A percentile compares a stretch with the other conserved stretches of the same genome.
phyloP scores from a whole-genome alignment of 495 filamentous ascomycete genomes.

The Pseudomonodictys pantanalensis region DNA sequence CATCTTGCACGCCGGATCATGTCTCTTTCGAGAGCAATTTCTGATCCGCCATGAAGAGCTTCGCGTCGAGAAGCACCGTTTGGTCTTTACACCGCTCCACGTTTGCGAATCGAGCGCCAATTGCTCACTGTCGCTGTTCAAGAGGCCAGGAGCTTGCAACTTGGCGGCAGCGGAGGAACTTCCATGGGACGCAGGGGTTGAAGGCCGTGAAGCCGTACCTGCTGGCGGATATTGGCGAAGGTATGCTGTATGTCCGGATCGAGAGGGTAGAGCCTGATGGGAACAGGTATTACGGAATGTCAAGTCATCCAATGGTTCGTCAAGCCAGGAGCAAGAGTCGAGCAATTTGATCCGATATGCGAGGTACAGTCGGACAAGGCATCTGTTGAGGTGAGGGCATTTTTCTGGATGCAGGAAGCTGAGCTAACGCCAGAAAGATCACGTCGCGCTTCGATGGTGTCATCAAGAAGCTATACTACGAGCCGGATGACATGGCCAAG shows the following conservation, averaged over 20 bases:
- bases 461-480: slow-evolving; percentile 94
- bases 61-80: slow-evolving; percentile 15
- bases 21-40: background rate
- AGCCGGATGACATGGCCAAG: slow-evolving; percentile 91
- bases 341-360: slow-evolving; percentile 96
- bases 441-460: slow-evolving; percentile 92
- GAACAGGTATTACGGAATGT: slow-evolving; percentile 87
- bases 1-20: background rate
- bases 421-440: slow-evolving; percentile 53
- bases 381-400: slow-evolving; percentile 69
- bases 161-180: slow-evolving; percentile 38
- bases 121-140: slow-evolving; percentile 8
- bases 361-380: slow-evolving; percentile 99
- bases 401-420: background rate
- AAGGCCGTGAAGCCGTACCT: slow-evolving; percentile 78
- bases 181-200: slow-evolving; percentile 59
- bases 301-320: slow-evolving; percentile 99
- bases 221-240: slow-evolving; percentile 95
- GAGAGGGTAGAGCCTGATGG: background rate
- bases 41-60: slow-evolving; percentile 19
- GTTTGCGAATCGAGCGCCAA: slow-evolving; percentile 7
- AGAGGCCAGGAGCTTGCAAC: slow-evolving; percentile 7
- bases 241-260: slow-evolving; percentile 45
- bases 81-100: slow-evolving; percentile 17
- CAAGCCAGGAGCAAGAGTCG: slow-evolving; percentile 88